These are phyloP conservation scores for Talaromyces piceae DNA, from an alignment of 2,329 filamentous ascomycete genomes.

Conservation along the genomic window DNA sequence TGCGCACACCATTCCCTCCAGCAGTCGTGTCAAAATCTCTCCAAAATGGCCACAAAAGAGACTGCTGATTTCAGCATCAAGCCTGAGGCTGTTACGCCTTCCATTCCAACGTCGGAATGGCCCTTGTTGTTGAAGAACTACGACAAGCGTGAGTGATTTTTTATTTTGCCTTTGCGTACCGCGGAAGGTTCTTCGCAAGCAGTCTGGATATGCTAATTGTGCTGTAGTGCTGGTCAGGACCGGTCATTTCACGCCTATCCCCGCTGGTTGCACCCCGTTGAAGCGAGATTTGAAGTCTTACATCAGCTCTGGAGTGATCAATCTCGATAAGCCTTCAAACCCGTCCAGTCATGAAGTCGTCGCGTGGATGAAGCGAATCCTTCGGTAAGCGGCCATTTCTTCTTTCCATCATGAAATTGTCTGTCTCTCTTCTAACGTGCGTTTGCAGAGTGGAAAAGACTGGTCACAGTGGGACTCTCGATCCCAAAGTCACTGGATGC, in stretches of 20 bases:
- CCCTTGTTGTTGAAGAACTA: constrained; percentile 95
- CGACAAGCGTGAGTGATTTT: constrained; percentile 64
- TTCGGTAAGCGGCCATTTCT: constrained; percentile 53
- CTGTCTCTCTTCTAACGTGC: constrained; percentile 14
- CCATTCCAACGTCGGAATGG: constrained; percentile 81
- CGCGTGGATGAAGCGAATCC: constrained; percentile 97
- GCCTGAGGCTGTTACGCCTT: constrained; percentile 72
- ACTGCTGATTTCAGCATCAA: constrained; percentile 82
- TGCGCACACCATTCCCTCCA: constrained; percentile 16
- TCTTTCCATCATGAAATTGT: neutral
- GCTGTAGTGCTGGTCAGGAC: constrained; percentile 71
- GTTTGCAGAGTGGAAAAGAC: constrained; percentile 75
- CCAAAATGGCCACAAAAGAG: constrained; percentile 42
- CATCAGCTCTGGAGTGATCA: constrained; percentile 95
- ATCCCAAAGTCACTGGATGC: constrained; percentile 96
- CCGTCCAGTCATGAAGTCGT: constrained; percentile 98
- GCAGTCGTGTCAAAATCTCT: constrained; percentile 15
- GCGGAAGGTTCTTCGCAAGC: constrained; percentile 8
- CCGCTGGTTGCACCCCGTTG: constrained; percentile 81
- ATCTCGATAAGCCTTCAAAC: constrained; percentile 96
- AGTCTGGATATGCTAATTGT: constrained; percentile 11
- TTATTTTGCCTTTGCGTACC: neutral
- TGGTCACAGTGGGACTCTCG: constrained; percentile 94
- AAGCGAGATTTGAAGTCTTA: constrained; percentile 96
- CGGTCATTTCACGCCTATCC: constrained; percentile 94